phyloP scores from a whole-genome alignment of 2,329 filamentous ascomycete species.

The Amauroascus verrucosus region DNA sequence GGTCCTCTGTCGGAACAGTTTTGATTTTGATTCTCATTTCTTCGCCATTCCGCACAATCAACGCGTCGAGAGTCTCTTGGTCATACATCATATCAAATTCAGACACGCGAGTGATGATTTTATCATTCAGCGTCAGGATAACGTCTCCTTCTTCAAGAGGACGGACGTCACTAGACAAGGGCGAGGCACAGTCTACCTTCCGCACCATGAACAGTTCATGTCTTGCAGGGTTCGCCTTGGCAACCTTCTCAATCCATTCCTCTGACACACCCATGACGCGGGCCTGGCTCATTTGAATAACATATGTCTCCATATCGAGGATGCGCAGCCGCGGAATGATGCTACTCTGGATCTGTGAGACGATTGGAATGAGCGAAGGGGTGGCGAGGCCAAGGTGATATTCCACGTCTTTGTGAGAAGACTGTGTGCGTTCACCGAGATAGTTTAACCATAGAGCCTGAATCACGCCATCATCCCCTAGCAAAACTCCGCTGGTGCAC shows the following conservation, averaged over 20 bases:
- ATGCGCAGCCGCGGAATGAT: constrained; percentile 74
- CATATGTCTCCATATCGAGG: constrained; percentile 84
- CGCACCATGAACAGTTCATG: constrained; percentile 98
- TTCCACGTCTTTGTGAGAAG: constrained; percentile 79
- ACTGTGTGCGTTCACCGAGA: constrained; percentile 72
- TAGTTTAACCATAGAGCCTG: constrained; percentile 96
- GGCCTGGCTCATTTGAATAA: constrained; percentile 93
- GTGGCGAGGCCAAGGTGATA: constrained; percentile 91
- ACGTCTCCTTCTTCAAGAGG: constrained; percentile 83
- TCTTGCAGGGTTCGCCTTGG: constrained; percentile 75
- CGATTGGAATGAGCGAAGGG: constrained; percentile 77
- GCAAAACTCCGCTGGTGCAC: constrained; percentile 86
- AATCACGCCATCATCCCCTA: constrained; percentile 80
- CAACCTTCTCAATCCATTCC: constrained; percentile 87
- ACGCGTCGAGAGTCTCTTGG: constrained; percentile 68
- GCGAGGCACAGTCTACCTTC: constrained; percentile 62
- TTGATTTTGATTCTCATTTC: constrained; percentile 67
- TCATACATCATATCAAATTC: constrained; percentile 97
- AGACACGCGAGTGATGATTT: constrained; percentile 83
- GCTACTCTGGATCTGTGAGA: constrained; percentile 69
- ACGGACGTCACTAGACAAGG: constrained; percentile 38
- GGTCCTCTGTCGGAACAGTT: constrained; percentile 76
- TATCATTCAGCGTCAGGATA: constrained; percentile 78
- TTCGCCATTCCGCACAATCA: constrained; percentile 75
- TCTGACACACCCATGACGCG: constrained; percentile 95